Conservation (phyloP, 2,329 filamentous ascomycete genomes). For the Colletotrichum lindemuthianum region DNA sequence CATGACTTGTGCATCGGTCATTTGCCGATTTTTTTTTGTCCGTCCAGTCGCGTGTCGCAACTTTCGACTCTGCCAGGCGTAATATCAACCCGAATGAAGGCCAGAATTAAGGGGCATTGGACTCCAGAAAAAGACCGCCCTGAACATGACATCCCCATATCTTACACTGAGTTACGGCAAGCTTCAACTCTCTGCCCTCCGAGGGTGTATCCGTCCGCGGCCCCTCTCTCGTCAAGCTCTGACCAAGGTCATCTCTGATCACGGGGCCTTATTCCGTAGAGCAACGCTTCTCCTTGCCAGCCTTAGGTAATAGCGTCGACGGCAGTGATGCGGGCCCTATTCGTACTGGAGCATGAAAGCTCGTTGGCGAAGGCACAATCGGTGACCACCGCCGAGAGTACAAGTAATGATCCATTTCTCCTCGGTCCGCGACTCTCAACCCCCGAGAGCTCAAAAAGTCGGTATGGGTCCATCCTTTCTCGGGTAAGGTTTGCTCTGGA, state of each 20-base stretch:
- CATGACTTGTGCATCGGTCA: conserved; percentile 17
- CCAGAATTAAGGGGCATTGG: conserved; percentile 17
- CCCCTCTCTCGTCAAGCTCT: conserved; percentile 16
- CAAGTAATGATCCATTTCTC: no score
- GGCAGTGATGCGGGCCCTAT: conserved; percentile 7
- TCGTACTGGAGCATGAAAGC: conserved; percentile 10
- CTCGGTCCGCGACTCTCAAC: conserved; percentile 14
- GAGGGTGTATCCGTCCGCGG: conserved; percentile 4
- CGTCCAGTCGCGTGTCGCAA: conserved; percentile 5
- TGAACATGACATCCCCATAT: conserved; percentile 12
- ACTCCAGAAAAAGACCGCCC: neutral
- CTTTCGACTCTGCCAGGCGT: neutral
- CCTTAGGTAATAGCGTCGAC: conserved; percentile 29
- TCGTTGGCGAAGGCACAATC: no score
- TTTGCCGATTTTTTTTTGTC: conserved; percentile 22
- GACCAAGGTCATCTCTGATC: conserved; percentile 16
- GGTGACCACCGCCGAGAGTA: conserved; percentile 19
- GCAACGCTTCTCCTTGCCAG: conserved; percentile 7
- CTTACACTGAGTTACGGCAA: neutral
- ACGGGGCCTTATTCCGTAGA: conserved; percentile 4
- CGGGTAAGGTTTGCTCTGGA: conserved; percentile 18
- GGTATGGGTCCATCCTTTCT: neutral
- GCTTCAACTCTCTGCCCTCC: conserved; percentile 13
- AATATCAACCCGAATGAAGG: conserved; percentile 5
- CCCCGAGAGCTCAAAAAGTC: conserved; percentile 15